phyloP scores from a whole-genome alignment of 2,329 filamentous ascomycete genomes.

The Fusarium austroafricanum region DNA sequence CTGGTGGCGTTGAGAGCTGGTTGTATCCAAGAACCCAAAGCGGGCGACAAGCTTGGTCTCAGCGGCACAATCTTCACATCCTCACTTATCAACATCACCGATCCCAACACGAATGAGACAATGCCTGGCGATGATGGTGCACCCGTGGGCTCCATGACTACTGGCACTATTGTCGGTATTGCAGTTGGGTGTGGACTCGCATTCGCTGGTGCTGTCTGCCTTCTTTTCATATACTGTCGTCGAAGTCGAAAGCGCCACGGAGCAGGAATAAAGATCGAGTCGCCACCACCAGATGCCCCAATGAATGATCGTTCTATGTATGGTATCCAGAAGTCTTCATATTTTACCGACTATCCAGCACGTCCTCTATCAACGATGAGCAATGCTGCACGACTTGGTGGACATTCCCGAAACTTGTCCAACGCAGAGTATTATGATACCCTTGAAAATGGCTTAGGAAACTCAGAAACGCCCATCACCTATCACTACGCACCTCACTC shows the following conservation, averaged over 20 bases:
- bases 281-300: constrained; percentile 12
- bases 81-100: constrained; percentile 55
- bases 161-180: constrained; percentile 66
- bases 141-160: constrained; percentile 51
- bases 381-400: neutral
- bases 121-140: constrained; percentile 45
- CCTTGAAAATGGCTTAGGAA: neutral
- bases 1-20: constrained; percentile 60
- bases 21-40: constrained; percentile 57
- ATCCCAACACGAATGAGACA: constrained; percentile 45
- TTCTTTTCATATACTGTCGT: constrained; percentile 63
- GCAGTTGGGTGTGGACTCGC: constrained; percentile 58
- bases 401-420: constrained; percentile 14
- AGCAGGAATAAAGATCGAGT: constrained; percentile 28
- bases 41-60: constrained; percentile 55
- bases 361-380: too few species aligned
- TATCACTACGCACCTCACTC: constrained; percentile 33
- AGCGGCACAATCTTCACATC: constrained; percentile 57
- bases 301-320: constrained; percentile 18
- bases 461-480: neutral
- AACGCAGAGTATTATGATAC: constrained; percentile 25
- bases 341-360: neutral
- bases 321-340: constrained; percentile 25
- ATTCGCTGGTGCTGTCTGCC: constrained; percentile 55
- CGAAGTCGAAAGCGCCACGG: constrained; percentile 25